phyloP scores from a whole-genome alignment of 2,329 filamentous ascomycete genomes.

The Monosporascus sp. region DNA sequence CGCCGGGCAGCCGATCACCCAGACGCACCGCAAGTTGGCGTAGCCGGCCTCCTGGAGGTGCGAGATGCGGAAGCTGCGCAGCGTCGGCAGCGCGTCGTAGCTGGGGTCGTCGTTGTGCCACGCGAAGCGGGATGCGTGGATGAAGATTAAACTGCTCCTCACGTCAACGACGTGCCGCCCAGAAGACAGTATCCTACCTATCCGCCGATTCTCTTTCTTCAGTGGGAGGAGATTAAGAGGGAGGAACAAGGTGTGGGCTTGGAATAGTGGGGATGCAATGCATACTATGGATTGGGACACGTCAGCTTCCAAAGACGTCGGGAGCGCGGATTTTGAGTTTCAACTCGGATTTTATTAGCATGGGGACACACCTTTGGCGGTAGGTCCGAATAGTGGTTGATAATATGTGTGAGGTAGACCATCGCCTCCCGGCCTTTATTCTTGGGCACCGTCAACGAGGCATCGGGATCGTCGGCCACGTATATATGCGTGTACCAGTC shows the following conservation, averaged over 20 bases:
- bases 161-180: too few relatives aligned
- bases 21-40: constrained; percentile 56
- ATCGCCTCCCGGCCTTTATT: constrained; percentile 51
- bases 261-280: too few relatives aligned
- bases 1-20: constrained; percentile 49
- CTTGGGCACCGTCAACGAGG: constrained; percentile 40
- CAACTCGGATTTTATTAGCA: background rate
- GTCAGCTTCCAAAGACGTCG: too few relatives aligned
- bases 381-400: constrained; percentile 42
- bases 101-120: constrained; percentile 52
- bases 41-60: constrained; percentile 52
- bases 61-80: constrained; percentile 42
- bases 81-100: constrained; percentile 47
- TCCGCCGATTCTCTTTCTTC: too few relatives aligned
- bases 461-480: constrained; percentile 44
- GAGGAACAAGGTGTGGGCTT: too few relatives aligned
- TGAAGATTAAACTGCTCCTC: background rate
- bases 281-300: too few relatives aligned
- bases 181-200: too few relatives aligned
- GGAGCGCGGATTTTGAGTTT: too few relatives aligned
- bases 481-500: constrained; percentile 50
- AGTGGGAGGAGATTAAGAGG: too few relatives aligned
- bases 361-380: constrained; percentile 39
- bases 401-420: constrained; percentile 48
- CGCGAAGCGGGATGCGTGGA: constrained; percentile 37